Evolutionary conservation across 164 flowering plant genomes (phyloP).

Genomic region (Euptelea pleiosperma): DNA sequence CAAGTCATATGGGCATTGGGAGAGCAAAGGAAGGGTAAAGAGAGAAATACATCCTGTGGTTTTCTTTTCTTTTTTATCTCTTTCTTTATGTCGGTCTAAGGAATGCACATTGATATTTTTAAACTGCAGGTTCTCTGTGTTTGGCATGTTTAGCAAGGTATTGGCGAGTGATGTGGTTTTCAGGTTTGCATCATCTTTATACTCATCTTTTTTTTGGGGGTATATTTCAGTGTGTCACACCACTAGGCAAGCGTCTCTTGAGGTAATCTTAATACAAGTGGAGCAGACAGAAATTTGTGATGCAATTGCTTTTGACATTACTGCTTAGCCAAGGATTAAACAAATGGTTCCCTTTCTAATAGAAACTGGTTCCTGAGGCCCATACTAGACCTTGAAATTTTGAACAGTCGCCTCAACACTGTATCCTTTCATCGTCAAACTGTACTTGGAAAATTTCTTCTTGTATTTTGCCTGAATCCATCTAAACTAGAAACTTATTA

Average conservation of each 20-base stretch:
- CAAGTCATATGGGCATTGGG: slow-evolving; percentile 99
- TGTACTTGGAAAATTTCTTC: neutral
- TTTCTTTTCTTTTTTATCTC: neutral
- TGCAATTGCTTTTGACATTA: slow-evolving; percentile 8
- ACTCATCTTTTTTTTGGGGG: slow-evolving; percentile 19
- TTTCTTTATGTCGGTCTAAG: neutral
- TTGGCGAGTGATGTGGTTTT: slow-evolving; percentile 8
- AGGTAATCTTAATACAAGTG: slow-evolving; percentile 45
- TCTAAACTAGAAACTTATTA: neutral
- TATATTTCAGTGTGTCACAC: slow-evolving; percentile 77
- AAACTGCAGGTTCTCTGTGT: slow-evolving; percentile 86
- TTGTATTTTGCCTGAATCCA: neutral
- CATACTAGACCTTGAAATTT: slow-evolving; percentile 67
- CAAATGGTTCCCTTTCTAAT: slow-evolving; percentile 9
- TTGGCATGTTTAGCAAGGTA: slow-evolving; percentile 98
- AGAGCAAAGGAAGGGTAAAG: slow-evolving; percentile 97
- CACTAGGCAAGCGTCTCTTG: slow-evolving; percentile 84
- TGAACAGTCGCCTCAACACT: slow-evolving; percentile 74
- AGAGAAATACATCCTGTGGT: neutral
- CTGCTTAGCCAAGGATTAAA: slow-evolving; percentile 9
- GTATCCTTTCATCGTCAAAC: slow-evolving; percentile 62
- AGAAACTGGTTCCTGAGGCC: slow-evolving; percentile 98
- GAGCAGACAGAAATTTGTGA: slow-evolving; percentile 2
- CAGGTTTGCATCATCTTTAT: slow-evolving; percentile 2
- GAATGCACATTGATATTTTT: slow-evolving; percentile 10